Conservation (phyloP, 2,329 filamentous ascomycete genomes). For the Colletotrichum sp. region DNA sequence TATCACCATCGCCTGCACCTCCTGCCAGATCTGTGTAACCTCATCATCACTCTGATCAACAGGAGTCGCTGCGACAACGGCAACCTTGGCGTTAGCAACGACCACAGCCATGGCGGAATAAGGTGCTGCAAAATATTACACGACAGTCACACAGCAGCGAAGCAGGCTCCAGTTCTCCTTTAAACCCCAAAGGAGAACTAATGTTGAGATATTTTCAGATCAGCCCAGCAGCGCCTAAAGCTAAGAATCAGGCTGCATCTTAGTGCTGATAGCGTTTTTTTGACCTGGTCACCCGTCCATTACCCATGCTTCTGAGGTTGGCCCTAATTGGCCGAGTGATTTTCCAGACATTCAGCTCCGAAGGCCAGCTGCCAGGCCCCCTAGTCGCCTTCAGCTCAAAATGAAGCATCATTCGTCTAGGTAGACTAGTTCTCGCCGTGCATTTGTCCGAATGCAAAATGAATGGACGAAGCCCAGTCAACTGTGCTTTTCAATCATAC, state of each 20-base stretch:
- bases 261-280: neutral
- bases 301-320: neutral
- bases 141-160: neutral
- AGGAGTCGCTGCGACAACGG: neutral
- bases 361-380: neutral
- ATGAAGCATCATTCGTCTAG: neutral
- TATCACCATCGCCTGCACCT: conserved; percentile 35
- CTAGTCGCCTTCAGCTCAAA: neutral
- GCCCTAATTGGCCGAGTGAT: neutral
- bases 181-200: neutral
- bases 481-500: neutral
- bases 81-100: neutral
- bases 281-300: neutral
- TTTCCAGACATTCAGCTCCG: neutral
- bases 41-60: conserved; percentile 13
- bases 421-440: neutral
- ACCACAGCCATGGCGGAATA: neutral
- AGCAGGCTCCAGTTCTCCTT: neutral
- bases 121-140: neutral
- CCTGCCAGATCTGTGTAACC: conserved; percentile 35
- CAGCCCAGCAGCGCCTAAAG: neutral
- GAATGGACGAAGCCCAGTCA: neutral
- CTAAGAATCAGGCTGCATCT: neutral
- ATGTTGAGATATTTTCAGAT: neutral
- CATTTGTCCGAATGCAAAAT: neutral